A percentile compares a stretch with the other conserved stretches of the same genome.
These are phyloP conservation scores for Quercus lobata DNA, from an alignment of 331 rosid species.

Conservation along the genomic window DNA sequence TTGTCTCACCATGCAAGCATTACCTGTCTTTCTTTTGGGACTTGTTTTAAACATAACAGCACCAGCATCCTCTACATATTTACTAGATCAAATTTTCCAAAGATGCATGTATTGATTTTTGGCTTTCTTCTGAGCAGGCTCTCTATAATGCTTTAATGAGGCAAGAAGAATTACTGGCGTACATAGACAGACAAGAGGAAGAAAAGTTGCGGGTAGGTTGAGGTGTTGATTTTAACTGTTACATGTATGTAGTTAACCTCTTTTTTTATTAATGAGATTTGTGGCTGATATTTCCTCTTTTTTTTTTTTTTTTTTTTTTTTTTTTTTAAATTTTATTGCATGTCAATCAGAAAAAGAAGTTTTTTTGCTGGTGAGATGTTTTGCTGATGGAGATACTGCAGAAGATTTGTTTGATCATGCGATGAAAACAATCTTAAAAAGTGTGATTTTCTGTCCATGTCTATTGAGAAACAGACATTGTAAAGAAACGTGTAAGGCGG, in stretches of 20 bases:
- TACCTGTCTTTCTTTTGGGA: neutral
- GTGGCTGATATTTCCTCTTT: neutral
- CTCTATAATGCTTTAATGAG: conserved; percentile 85
- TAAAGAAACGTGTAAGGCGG: neutral
- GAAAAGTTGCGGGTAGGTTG: conserved; percentile 71
- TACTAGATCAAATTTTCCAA: neutral
- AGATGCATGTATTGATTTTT: neutral
- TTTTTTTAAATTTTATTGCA: neutral
- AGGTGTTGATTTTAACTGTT: neutral
- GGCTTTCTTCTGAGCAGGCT: conserved; percentile 45
- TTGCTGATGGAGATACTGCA: conserved; percentile 24
- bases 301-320: conserved; percentile 10
- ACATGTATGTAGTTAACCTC: neutral
- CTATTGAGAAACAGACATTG: conserved; percentile 11
- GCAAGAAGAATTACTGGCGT: conserved; percentile 94
- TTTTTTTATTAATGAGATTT: neutral
- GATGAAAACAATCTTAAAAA: neutral
- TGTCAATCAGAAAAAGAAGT: conserved; percentile 65
- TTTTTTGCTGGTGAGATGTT: conserved; percentile 72
- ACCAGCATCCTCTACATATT: neutral
- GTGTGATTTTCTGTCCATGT: neutral
- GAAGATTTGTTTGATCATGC: conserved; percentile 13
- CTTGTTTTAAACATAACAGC: neutral
- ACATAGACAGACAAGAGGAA: conserved; percentile 79
- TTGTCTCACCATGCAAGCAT: neutral